These are phyloP conservation scores for Monosporozyma aerobia DNA, from an alignment of 805 yeast genomes.

Conservation along the genomic window DNA sequence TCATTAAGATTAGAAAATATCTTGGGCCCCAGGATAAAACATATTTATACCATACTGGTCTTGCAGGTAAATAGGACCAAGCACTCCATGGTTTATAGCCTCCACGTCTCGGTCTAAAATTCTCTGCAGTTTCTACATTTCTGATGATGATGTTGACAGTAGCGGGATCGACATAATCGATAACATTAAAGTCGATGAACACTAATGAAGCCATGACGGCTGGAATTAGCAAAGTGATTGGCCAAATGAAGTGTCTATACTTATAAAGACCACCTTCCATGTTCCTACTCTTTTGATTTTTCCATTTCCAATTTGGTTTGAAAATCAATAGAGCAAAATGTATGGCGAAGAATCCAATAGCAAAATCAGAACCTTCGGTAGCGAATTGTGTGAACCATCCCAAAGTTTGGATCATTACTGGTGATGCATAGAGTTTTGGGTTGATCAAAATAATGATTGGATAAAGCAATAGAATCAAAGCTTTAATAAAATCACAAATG, in stretches of 20 bases:
- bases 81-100: conserved; percentile 57
- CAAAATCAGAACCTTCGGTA: conserved; percentile 80
- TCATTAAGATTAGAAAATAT: conserved; percentile 52
- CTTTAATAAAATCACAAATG: conserved; percentile 69
- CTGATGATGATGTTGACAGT: conserved; percentile 21
- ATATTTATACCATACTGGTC: conserved; percentile 64
- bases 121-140: conserved; percentile 10
- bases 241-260: conserved; percentile 49
- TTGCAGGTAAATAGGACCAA: conserved; percentile 72
- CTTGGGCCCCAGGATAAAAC: conserved; percentile 79
- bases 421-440: conserved; percentile 37
- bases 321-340: conserved; percentile 73
- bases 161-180: conserved; percentile 9
- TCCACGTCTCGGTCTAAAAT: conserved; percentile 24
- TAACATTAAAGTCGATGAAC: conserved; percentile 36
- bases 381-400: conserved; percentile 78
- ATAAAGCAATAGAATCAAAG: conserved; percentile 55
- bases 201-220: conserved; percentile 62
- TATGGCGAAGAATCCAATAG: conserved; percentile 71
- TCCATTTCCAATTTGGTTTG: conserved; percentile 43
- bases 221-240: conserved; percentile 51
- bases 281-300: conserved; percentile 30
- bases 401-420: conserved; percentile 49
- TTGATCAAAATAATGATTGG: conserved; percentile 49
- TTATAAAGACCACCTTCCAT: conserved; percentile 69